Base-by-base conservation (phyloP, 352 stramenopile genomes). In the Globisporangium spinosum region DNA sequence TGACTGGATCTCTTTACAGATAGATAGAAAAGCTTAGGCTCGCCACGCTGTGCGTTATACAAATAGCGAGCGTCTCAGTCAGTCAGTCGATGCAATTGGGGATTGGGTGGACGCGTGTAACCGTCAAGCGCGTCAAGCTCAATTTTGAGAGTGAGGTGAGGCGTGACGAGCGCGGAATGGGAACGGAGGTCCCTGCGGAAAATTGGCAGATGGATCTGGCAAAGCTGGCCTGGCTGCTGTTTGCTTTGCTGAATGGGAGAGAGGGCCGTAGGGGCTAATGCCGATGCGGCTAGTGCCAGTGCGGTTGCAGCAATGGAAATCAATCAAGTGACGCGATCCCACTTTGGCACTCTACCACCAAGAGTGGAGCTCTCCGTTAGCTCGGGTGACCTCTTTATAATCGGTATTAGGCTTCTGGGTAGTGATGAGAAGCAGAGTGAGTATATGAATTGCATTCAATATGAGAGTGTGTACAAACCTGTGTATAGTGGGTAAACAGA, bases 301-400 rank as follows among this genome's bases (percentile, higher is more conserved):
- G 43, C 17, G 43, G 43, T 51, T 51, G 43, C 43, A 51, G 43
- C 43, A 51, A 51, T 51, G 43, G 17, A 51, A 51, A 51, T 51
- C 43, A 51, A 51, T 51, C 43, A 51, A 51, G 43, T 51, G 17
- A 23, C 43, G 20, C 22, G 43, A 51, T 51, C 43, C 43, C 43
- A 51, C 43, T 22, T 51, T 51, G 5, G 4, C 8, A 7, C 43
- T 23, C 43, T 51, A 49, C 40, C 40, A 49, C 40, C 43, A 23
- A 51, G 17, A 51, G 17, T 7, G 38, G 38, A 45, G 38, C 38
- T 45, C 38, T 45, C 38, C 43, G 43, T 1, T 23, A 17, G 15
- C 5, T 51, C 5, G 17, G 6, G 2, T 1, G 23, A 3, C 54
- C 54, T 59, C 13, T 25, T 59, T 59, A 40, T 58, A 40, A 7